phyloP scores from a whole-genome alignment of 164 flowering plant species.

The Litsea cubeba region DNA sequence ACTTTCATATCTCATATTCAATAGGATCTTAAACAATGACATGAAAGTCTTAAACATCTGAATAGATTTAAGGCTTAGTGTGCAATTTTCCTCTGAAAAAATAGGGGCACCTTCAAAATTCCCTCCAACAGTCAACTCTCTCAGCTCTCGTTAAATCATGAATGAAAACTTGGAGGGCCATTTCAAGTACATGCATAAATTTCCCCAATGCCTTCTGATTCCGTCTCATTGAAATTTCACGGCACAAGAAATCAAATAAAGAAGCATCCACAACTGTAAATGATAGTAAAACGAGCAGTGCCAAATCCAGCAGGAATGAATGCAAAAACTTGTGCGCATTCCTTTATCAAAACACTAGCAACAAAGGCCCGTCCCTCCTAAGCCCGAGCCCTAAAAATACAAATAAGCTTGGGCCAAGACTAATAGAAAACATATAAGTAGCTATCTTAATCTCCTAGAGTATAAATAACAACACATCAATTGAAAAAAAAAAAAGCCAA shows the following conservation, averaged over 20 bases:
- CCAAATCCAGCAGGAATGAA: not conserved
- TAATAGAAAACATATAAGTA: too few species aligned
- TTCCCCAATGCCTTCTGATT: not conserved
- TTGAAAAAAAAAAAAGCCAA: too few species aligned
- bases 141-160: not conserved
- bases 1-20: not conserved
- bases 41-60: not conserved
- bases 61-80: slow-evolving; percentile 6
- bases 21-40: not conserved
- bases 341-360: not conserved
- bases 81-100: not conserved
- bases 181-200: not conserved
- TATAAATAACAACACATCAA: too few species aligned
- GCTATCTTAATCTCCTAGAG: too few species aligned
- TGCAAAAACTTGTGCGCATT: not conserved
- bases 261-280: not conserved
- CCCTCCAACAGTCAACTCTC: not conserved
- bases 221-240: not conserved
- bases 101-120: not conserved
- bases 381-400: too few species aligned
- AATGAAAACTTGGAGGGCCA: not conserved
- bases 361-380: too few species aligned
- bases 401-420: too few species aligned
- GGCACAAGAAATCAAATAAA: not conserved
- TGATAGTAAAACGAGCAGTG: not conserved